Conservation (phyloP, 129 eudicot species). For the Flaveria brownii region DNA sequence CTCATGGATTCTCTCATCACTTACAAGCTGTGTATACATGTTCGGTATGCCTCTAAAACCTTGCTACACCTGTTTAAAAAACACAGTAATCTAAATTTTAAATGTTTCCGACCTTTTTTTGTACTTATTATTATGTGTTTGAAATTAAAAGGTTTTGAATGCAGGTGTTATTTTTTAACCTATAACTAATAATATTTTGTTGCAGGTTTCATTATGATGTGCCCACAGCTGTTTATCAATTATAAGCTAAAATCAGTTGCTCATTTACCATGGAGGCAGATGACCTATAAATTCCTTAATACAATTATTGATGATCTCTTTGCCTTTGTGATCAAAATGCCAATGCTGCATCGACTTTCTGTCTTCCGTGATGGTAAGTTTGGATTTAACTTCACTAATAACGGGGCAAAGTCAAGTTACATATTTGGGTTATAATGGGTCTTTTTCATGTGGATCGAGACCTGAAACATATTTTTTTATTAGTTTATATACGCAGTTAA, state of each 20-base stretch:
- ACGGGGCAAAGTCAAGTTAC: not conserved
- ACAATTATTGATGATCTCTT: conserved; percentile 96
- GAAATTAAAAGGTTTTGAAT: not conserved
- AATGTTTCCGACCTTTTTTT: not conserved
- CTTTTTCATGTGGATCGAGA: not conserved
- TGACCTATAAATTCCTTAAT: conserved; percentile 95
- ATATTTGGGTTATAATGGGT: not conserved
- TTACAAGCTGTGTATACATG: conserved; percentile 98
- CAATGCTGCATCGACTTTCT: conserved; percentile 85
- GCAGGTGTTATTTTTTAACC: not conserved
- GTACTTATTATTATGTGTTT: not conserved
- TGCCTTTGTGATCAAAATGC: conserved; percentile 98
- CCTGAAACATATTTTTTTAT: too few species aligned
- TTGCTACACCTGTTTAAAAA: too few species aligned
- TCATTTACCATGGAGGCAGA: conserved; percentile 98
- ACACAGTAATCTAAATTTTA: not conserved
- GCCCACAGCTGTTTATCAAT: conserved; percentile 95
- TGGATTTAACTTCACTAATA: conserved; percentile 2
- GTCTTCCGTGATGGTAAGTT: conserved; percentile 98
- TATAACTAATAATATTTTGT: not conserved
- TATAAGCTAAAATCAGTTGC: conserved; percentile 95
- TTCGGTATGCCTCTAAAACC: conserved; percentile 57
- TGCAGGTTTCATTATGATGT: conserved; percentile 97
- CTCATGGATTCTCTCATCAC: conserved; percentile 93
- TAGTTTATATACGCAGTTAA: too few species aligned